These are phyloP conservation scores for Saccharomycopsis synnaedendra DNA, from an alignment of 805 yeast species.

Conservation along the genomic window DNA sequence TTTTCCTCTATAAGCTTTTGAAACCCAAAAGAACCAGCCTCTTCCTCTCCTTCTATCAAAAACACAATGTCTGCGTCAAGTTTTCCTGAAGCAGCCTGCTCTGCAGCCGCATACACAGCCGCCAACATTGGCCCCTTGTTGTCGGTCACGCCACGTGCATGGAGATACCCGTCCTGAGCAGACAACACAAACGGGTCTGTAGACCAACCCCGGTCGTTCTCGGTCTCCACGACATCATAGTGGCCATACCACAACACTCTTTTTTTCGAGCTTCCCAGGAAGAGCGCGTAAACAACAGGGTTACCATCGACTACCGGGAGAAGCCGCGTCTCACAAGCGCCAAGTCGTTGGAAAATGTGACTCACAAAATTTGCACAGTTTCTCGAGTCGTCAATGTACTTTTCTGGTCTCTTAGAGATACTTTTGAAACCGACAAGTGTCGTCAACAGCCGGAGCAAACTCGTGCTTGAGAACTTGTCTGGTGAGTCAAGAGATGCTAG, in stretches of 20 bases:
- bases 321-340: slow-evolving; percentile 56
- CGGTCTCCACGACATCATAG: slow-evolving; percentile 86
- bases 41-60: slow-evolving; percentile 91
- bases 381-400: slow-evolving; percentile 66
- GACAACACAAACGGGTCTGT: slow-evolving; percentile 70
- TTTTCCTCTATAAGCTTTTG: slow-evolving; percentile 48
- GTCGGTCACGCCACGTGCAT: slow-evolving; percentile 90
- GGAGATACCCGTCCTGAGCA: slow-evolving; percentile 73
- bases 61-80: slow-evolving; percentile 69
- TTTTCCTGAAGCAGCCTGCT: slow-evolving; percentile 37
- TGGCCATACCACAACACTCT: slow-evolving; percentile 87
- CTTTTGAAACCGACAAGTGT: slow-evolving; percentile 62
- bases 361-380: slow-evolving; percentile 73
- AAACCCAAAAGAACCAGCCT: slow-evolving; percentile 83
- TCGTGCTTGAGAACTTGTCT: neutral
- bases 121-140: slow-evolving; percentile 91
- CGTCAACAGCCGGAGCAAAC: slow-evolving; percentile 47
- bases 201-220: slow-evolving; percentile 50
- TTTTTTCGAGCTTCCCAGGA: slow-evolving; percentile 29
- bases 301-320: slow-evolving; percentile 70
- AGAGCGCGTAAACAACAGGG: slow-evolving; percentile 75
- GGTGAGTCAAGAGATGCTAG: neutral
- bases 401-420: slow-evolving; percentile 62
- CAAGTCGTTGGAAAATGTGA: slow-evolving; percentile 50
- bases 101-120: slow-evolving; percentile 78